phyloP scores from a whole-genome alignment of 805 yeast species.

The Saccharomycopsis microspora region DNA sequence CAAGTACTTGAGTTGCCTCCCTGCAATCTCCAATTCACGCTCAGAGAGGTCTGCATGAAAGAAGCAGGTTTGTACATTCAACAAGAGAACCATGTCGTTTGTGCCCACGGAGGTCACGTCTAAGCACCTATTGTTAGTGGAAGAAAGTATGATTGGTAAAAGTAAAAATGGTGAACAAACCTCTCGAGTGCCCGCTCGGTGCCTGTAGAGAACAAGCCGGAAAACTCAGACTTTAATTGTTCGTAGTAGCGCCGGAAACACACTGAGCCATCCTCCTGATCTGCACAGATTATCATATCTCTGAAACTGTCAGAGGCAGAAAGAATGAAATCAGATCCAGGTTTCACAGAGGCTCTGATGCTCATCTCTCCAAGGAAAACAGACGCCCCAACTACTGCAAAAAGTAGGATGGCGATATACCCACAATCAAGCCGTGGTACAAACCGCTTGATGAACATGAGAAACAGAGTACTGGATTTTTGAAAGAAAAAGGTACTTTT shows the following conservation, averaged over 20 bases:
- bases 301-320: constrained; percentile 1
- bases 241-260: constrained; percentile 6
- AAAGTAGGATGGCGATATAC: not conserved
- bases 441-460: too few species aligned
- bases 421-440: too few species aligned
- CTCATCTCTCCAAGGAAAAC: too few species aligned
- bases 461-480: too few species aligned
- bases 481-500: too few species aligned
- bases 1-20: too few species aligned
- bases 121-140: constrained; percentile 1
- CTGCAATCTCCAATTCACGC: not conserved
- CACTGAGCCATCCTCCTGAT: constrained; percentile 2
- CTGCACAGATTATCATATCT: constrained; percentile 8
- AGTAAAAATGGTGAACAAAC: not conserved
- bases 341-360: too few species aligned
- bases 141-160: not conserved
- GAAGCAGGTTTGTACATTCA: constrained; percentile 11
- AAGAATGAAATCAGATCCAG: not conserved
- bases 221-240: not conserved
- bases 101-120: not conserved
- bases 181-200: not conserved
- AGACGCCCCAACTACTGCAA: not conserved
- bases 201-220: not conserved
- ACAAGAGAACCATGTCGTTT: constrained; percentile 9
- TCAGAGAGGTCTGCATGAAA: constrained; percentile 3